phyloP scores from a whole-genome alignment of 129 eudicot species.

The Flaveria linearis region DNA sequence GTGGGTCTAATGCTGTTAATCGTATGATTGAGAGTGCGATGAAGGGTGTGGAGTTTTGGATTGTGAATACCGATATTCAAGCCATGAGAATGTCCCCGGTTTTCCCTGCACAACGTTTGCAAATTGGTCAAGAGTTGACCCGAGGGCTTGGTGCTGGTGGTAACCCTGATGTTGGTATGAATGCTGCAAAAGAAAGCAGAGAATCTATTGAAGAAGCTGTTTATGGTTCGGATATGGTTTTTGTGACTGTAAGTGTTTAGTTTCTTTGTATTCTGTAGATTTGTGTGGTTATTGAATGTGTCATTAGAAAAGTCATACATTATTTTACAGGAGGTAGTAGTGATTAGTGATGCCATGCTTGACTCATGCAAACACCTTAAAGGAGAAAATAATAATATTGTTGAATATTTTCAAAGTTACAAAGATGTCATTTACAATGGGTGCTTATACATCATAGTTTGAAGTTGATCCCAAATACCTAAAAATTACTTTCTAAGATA shows the following conservation, averaged over 20 bases:
- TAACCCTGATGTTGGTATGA: slow-evolving; percentile 91
- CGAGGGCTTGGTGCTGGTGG: slow-evolving; percentile 99
- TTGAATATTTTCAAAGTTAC: too few species aligned
- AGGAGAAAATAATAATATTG: too few species aligned
- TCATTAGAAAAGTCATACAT: neutral
- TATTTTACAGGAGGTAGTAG: too few species aligned
- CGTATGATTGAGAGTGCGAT: slow-evolving; percentile 87
- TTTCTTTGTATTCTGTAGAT: neutral
- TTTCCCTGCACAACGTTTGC: slow-evolving; percentile 64
- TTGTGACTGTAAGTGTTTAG: slow-evolving; percentile 74
- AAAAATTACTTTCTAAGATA: neutral
- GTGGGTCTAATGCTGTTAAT: slow-evolving; percentile 96
- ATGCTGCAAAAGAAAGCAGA: slow-evolving; percentile 93
- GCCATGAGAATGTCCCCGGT: slow-evolving; percentile 88
- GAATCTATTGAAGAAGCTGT: slow-evolving; percentile 76
- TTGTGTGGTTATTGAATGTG: neutral
- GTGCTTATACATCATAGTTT: too few species aligned
- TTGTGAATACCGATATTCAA: slow-evolving; percentile 90
- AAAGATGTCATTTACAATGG: too few species aligned
- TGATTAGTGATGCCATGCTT: too few species aligned
- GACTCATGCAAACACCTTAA: too few species aligned
- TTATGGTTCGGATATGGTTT: slow-evolving; percentile 92
- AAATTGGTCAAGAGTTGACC: slow-evolving; percentile 83
- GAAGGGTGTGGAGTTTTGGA: slow-evolving; percentile 97
- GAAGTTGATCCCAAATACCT: too few species aligned